Base-by-base conservation (phyloP, 306 rosid genomes). In the Corylus heterophylla region DNA sequence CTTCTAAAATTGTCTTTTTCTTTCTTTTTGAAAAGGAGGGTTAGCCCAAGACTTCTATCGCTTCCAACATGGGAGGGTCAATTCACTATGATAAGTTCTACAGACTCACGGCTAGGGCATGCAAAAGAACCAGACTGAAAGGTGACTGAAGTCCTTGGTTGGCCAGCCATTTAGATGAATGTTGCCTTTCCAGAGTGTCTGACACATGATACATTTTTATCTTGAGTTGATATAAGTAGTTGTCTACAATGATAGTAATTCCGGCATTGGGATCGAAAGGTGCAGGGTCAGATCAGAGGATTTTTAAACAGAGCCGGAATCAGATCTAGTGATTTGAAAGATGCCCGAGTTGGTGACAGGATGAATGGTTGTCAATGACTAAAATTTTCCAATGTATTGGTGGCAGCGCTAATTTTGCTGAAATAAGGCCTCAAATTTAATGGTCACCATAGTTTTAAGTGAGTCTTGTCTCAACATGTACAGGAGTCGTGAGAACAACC, bases 41-140 rank as follows among this genome's bases (percentile, higher is more conserved):
- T 79, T 59, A 73, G 45, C 67, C 79, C 84, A 79, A 82, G 82
- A 76, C 20, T 37, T 73, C 79, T 81, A 81, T 82, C 81, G 48
- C 88, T 87, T 84, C 84, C 82, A 69, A 73, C 84, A 81, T 75
- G 81, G 79, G 81, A 80, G 72, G 81, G 81, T 76, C 87, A 78
- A 80, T 74, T 83, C 77, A 67, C 62, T 74, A 54, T 83, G 82
- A 79, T 86, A 87, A 68, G 68, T 78, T 84, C 76, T 16, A 54
- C 61, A 76, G 78, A 73, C 71, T 62, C 85, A 77, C 62, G 22
- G 69, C 78, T 71, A 78, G 70, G 82, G 88, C 69, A 76, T 79
- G 76, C 84, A 39, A 70, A 81, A 75, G 81, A 66, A 76, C 79
- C 20, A 14, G 78, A 78, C 77, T 54, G 66, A 81, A 76, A 81